phyloP scores from a whole-genome alignment of 257 asterid species.

The Solanum lycopersicoides region DNA sequence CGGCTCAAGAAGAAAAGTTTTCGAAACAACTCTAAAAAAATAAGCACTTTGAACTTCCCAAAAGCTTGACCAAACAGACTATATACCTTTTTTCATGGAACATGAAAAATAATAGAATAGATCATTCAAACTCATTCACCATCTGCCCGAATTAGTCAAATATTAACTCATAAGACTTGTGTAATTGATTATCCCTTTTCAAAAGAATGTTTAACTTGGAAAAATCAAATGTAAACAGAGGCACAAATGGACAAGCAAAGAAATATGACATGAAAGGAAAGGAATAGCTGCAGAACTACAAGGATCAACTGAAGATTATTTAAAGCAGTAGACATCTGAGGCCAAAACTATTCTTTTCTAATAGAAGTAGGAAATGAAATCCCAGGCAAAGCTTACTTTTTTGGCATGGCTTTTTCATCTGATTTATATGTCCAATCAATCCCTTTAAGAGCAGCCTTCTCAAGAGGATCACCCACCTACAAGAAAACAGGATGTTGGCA shows the following conservation, averaged over 20 bases:
- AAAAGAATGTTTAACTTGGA: neutral
- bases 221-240: neutral
- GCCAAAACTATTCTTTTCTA: neutral
- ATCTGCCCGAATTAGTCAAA: neutral
- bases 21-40: neutral
- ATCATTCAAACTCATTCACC: neutral
- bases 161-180: neutral
- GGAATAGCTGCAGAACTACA: neutral
- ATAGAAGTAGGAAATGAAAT: neutral
- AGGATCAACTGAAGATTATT: neutral
- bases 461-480: conserved; percentile 99
- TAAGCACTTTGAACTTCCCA: neutral
- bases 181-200: neutral
- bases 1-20: neutral
- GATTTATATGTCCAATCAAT: conserved; percentile 90
- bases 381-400: conserved; percentile 45
- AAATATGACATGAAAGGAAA: neutral
- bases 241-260: neutral
- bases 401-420: conserved; percentile 95
- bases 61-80: neutral
- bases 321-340: neutral
- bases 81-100: neutral
- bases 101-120: neutral
- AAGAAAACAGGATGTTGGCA: conserved; percentile 9
- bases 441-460: conserved; percentile 96